Percentiles rank a stretch among this genome's conserved stretches.
phyloP scores from a whole-genome alignment of 495 filamentous ascomycete species.

The Penicillium macrosclerotiorum region DNA sequence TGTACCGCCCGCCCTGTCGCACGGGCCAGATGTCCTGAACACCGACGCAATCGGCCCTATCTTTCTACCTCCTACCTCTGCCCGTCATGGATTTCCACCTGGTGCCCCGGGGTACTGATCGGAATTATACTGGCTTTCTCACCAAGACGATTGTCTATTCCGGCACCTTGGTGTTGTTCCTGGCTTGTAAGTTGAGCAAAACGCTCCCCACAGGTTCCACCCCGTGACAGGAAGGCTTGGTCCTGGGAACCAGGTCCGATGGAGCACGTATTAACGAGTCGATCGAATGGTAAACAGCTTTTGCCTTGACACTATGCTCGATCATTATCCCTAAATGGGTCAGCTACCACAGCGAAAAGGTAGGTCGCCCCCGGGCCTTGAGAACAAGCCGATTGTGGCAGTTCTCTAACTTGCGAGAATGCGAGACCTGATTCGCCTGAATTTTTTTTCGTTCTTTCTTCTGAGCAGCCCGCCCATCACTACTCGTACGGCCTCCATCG shows the following conservation, averaged over 20 bases:
- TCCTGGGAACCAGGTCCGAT: too few relatives aligned
- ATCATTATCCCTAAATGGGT: constrained; percentile 81
- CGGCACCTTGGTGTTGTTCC: constrained; percentile 54
- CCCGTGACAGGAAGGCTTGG: too few relatives aligned
- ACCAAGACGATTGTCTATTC: constrained; percentile 58
- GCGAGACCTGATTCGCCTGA: not conserved
- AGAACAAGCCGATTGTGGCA: not conserved
- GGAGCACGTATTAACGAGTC: too few relatives aligned
- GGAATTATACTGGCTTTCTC: constrained; percentile 47
- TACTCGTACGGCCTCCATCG: constrained; percentile 77
- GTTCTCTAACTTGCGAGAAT: not conserved
- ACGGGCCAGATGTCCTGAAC: constrained; percentile 11
- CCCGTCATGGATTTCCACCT: constrained; percentile 43
- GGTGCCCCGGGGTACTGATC: constrained; percentile 40
- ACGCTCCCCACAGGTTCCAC: constrained; percentile 1
- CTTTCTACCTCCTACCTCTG: not conserved
- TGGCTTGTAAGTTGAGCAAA: constrained; percentile 53
- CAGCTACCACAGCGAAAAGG: constrained; percentile 63
- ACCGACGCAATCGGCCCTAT: constrained; percentile 7
- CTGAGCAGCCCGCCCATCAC: constrained; percentile 49
- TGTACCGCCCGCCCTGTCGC: constrained; percentile 9
- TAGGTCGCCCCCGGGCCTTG: constrained; percentile 19
- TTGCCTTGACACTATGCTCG: constrained; percentile 69
- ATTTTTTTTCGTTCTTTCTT: not conserved
- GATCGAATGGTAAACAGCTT: constrained; percentile 52